Base-by-base conservation (phyloP, 768 basidiomycete species). In the Calocera viscosa region DNA sequence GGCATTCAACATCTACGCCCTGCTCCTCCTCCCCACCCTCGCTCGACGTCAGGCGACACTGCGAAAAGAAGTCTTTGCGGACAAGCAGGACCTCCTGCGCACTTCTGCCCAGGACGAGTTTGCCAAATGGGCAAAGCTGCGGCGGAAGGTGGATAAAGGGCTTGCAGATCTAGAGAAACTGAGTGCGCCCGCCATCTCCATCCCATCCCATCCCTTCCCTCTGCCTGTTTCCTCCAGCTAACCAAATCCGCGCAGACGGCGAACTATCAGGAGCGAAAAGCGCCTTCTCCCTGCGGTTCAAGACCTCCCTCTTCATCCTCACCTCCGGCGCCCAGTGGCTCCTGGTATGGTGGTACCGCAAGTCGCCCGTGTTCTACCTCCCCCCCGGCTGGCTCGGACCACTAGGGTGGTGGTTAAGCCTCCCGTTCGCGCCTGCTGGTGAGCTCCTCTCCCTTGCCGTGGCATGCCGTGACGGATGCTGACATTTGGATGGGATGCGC, bases 41-140 rank as follows among this genome's bases (percentile, higher is more conserved):
- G 79, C 82, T 16, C 72, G 81, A 49, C 79, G 82, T 68, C 90
- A 94, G 73, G 80, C 82, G 26, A 76, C 80, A 68, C 85, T 97
- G 71, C 93, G 95, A 77, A 78, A 82, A 8, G 87, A 94, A 66
- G 84, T 97, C 33, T 80, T 97, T 49, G 75, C 78, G 32, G 87
- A 85, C 39, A 94, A 94, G 77, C 82, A 88, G 28, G 92, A 97
- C 74, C 84, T 98, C 1, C 76, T 88, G 69, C 86, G 86, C 74
- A 98, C 94, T 35, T 93, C 90, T 72, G 90, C 93, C 19, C 96
- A 98, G 74, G 94, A 97, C 73, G 91, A 98, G 73, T 99, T 99
- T 75, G 91, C 94, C 22, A 97, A 93, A 78, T 98, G 96, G 95
- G 95, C 95, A 60, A 94, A 93, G 78, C 78, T 98, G 73, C 79